Evolutionary conservation across 495 filamentous ascomycete genomes (phyloP).

Genomic region (Penicillium silybi): DNA sequence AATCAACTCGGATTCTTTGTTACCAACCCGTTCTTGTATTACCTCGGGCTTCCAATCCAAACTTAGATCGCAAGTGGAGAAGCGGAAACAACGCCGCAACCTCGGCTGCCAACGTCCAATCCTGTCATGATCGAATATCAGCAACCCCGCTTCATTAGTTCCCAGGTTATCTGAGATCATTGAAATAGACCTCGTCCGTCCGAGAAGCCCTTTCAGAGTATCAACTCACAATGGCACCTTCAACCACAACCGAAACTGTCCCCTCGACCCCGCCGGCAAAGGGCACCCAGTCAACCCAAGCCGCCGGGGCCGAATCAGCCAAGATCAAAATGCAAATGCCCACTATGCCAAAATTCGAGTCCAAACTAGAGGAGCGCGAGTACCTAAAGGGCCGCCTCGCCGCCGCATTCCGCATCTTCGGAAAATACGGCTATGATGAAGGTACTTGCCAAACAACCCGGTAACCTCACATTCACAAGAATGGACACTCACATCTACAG

Average conservation of each 20-base stretch:
- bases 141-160: neutral
- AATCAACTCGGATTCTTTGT: neutral
- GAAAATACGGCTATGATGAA: conserved; percentile 64
- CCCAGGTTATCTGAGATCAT: neutral
- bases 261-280: conserved; percentile 17
- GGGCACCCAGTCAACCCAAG: conserved; percentile 24
- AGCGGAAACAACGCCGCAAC: neutral
- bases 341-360: conserved; percentile 51
- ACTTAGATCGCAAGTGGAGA: neutral
- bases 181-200: neutral
- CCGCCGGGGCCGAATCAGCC: conserved; percentile 24
- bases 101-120: conserved; percentile 1
- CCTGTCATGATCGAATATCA: neutral
- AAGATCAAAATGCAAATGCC: conserved; percentile 48
- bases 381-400: conserved; percentile 65
- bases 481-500: conserved; percentile 9
- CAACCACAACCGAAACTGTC: conserved; percentile 26
- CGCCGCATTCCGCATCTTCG: conserved; percentile 66
- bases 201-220: neutral
- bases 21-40: neutral
- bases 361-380: conserved; percentile 58
- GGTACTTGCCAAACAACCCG: conserved; percentile 21
- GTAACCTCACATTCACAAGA: too few species aligned
- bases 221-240: conserved; percentile 26
- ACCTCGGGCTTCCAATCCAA: neutral